These are phyloP conservation scores for Rugosomyces carneus DNA, from an alignment of 1,284 basidiomycete species.

Conservation along the genomic window DNA sequence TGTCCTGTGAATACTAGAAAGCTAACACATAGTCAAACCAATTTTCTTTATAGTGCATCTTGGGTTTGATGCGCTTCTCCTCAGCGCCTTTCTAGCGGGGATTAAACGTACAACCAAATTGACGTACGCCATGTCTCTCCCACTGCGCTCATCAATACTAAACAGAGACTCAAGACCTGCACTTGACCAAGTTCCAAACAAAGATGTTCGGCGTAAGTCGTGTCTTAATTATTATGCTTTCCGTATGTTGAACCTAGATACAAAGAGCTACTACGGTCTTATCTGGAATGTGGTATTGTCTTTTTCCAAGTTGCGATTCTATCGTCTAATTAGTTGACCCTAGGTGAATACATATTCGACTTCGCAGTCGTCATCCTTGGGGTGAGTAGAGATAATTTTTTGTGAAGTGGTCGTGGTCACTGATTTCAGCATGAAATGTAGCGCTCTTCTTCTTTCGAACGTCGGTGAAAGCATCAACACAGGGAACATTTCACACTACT, in stretches of 20 bases:
- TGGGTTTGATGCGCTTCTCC: constrained; percentile 69
- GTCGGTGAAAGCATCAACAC: constrained; percentile 12
- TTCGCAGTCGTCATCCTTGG: constrained; percentile 77
- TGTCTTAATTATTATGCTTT: neutral
- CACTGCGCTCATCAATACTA: neutral
- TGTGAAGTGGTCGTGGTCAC: neutral
- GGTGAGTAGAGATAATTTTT: constrained; percentile 39
- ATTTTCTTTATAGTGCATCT: constrained; percentile 43
- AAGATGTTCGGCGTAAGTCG: constrained; percentile 75
- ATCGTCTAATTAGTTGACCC: constrained; percentile 4
- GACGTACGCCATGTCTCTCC: constrained; percentile 45
- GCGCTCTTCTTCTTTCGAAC: constrained; percentile 71
- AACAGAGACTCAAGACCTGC: constrained; percentile 24
- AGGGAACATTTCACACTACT: neutral
- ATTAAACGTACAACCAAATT: constrained; percentile 74
- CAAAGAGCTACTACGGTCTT: constrained; percentile 62
- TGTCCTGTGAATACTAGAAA: too few relatives aligned
- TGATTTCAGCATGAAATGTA: constrained; percentile 28
- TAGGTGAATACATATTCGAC: constrained; percentile 78
- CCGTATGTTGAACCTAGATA: constrained; percentile 6
- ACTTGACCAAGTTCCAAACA: constrained; percentile 69
- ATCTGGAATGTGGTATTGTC: constrained; percentile 68
- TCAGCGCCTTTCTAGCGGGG: constrained; percentile 76
- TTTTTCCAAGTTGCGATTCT: neutral
- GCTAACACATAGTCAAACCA: neutral